A percentile compares a stretch with the other conserved stretches of the same genome.
Conservation (phyloP, 352 stramenopile genomes). For the Pythium grandisporangium region DNA sequence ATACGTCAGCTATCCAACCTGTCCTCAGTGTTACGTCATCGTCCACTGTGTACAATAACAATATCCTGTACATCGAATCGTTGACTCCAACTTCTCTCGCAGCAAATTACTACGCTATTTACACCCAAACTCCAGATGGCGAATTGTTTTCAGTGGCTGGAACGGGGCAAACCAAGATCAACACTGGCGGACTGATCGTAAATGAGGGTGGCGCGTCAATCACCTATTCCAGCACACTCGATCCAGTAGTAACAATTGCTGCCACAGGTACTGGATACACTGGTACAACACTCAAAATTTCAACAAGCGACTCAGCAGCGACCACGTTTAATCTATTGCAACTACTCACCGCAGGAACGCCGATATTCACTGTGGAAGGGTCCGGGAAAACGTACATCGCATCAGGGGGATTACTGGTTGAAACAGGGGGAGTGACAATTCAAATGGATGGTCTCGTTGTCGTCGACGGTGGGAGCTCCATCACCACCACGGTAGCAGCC, state of each 20-base stretch:
- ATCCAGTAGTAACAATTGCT: too few species aligned
- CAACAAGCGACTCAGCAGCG: neutral
- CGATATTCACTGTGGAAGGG: neutral
- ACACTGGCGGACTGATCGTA: constrained; percentile 1
- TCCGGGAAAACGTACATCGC: neutral
- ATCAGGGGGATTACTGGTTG: constrained; percentile 1
- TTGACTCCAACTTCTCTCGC: too few species aligned
- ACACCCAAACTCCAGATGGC: constrained; percentile 1
- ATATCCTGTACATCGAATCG: neutral
- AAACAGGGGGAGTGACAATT: constrained; percentile 1
- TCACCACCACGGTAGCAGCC: neutral
- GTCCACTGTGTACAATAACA: constrained; percentile 13
- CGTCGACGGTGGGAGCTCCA: constrained; percentile 1
- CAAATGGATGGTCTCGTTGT: constrained; percentile 5
- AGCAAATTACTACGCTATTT: constrained; percentile 12
- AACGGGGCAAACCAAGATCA: constrained; percentile 16
- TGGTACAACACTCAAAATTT: neutral
- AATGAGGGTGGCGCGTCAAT: neutral
- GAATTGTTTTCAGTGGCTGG: constrained; percentile 19
- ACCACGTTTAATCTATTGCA: neutral
- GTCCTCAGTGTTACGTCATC: constrained; percentile 16
- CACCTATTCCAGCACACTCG: too few species aligned
- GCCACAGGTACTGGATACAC: neutral
- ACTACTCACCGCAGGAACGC: neutral
- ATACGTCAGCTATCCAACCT: constrained; percentile 2